These are phyloP conservation scores for Debaryomyces robertsiae DNA, from an alignment of 1,139 yeast genomes.

Conservation along the genomic window DNA sequence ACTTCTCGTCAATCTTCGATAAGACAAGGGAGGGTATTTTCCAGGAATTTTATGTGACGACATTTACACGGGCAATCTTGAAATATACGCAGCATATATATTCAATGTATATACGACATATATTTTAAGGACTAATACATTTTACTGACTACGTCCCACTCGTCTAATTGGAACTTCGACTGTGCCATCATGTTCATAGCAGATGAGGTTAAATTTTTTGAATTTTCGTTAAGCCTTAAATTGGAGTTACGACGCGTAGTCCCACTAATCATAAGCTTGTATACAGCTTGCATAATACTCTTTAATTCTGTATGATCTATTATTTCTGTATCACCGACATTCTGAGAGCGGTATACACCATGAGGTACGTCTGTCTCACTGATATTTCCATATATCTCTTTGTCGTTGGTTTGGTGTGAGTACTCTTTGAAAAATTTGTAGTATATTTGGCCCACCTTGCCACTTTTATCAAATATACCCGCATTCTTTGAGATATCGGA, in stretches of 20 bases:
- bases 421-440: constrained; percentile 1
- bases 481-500: not conserved
- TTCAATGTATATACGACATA: not conserved
- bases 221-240: not conserved
- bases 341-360: constrained; percentile 2
- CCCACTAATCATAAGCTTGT: constrained; percentile 26
- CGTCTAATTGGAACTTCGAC: constrained; percentile 36
- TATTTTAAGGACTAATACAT: constrained; percentile 19
- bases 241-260: constrained; percentile 3
- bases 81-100: constrained; percentile 10
- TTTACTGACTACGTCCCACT: constrained; percentile 48
- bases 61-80: constrained; percentile 11
- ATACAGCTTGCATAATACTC: constrained; percentile 30
- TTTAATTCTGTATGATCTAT: constrained; percentile 19
- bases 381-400: constrained; percentile 26
- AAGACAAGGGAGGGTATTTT: constrained; percentile 14
- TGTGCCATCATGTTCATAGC: constrained; percentile 24
- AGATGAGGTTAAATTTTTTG: constrained; percentile 2
- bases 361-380: constrained; percentile 20
- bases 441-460: constrained; percentile 2
- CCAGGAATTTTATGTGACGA: constrained; percentile 8
- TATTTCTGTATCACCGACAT: constrained; percentile 1
- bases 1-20: constrained; percentile 6
- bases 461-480: not conserved
- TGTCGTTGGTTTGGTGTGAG: constrained; percentile 11